Evolutionary conservation across 768 basidiomycete species (phyloP).

Genomic region (Suillus brevipes): DNA sequence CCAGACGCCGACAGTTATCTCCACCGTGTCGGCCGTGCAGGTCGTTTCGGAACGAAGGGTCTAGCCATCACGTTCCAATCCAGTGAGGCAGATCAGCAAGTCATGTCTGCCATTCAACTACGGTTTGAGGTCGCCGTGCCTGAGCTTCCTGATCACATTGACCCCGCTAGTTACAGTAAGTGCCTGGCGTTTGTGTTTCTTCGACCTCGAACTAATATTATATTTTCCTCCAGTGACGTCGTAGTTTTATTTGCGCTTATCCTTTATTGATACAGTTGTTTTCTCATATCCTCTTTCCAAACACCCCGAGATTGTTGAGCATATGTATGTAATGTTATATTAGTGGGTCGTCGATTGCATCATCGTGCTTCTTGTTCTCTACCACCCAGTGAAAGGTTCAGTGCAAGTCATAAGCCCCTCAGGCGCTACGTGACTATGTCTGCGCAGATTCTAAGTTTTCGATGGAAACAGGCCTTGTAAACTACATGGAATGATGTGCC

Average conservation of each 20-base stretch:
- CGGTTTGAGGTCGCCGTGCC: slow-evolving; percentile 97
- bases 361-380: slow-evolving; percentile 3
- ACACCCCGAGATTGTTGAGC: slow-evolving; percentile 9
- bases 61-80: slow-evolving; percentile 97
- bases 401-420: neutral
- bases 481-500: neutral
- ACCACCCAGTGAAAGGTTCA: neutral
- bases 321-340: slow-evolving; percentile 26
- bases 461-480: neutral
- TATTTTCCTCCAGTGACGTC: slow-evolving; percentile 39
- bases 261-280: slow-evolving; percentile 11
- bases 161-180: slow-evolving; percentile 94
- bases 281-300: slow-evolving; percentile 1
- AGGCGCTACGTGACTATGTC: neutral
- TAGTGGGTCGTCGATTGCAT: slow-evolving; percentile 9
- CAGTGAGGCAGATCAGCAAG: slow-evolving; percentile 88
- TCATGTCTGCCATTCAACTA: slow-evolving; percentile 92
- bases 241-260: slow-evolving; percentile 32
- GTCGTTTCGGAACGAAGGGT: slow-evolving; percentile 99
- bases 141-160: slow-evolving; percentile 91
- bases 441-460: neutral
- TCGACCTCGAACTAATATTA: neutral
- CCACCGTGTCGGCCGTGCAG: slow-evolving; percentile 98
- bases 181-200: slow-evolving; percentile 20
- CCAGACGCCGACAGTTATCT: slow-evolving; percentile 98